Percentiles rank a stretch among this genome's conserved stretches.
Conservation (phyloP, 306 rosid genomes). For the Calophaca sinica region DNA sequence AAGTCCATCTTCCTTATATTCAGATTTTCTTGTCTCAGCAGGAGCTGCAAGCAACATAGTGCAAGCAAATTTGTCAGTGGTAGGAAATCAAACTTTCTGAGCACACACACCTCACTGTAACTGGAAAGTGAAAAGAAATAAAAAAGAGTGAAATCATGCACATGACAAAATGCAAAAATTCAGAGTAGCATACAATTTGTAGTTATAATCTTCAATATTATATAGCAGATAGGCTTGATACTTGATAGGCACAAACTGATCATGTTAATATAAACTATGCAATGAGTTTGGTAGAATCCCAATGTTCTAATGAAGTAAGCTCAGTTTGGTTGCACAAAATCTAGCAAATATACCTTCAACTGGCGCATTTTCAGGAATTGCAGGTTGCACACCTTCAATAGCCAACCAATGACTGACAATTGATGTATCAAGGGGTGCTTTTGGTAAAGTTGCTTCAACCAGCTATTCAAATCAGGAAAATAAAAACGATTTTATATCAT, state of each 20-base stretch:
- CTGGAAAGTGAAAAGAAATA: neutral
- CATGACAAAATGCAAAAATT: conserved; percentile 12
- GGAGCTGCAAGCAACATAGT: conserved; percentile 57
- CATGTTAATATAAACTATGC: neutral
- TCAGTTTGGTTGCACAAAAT: conserved; percentile 33
- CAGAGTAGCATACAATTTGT: conserved; percentile 20
- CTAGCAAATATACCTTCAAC: conserved; percentile 63
- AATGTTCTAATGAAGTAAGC: conserved; percentile 26
- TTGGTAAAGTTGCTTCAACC: conserved; percentile 75
- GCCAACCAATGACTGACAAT: conserved; percentile 83
- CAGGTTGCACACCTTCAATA: conserved; percentile 95
- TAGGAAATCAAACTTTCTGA: conserved; percentile 35
- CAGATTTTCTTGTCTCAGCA: conserved; percentile 68
- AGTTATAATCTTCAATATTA: conserved; percentile 13
- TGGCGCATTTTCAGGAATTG: conserved; percentile 80
- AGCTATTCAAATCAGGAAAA: conserved; percentile 58
- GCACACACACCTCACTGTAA: conserved; percentile 15
- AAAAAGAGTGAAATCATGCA: conserved; percentile 15
- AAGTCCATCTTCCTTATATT: conserved; percentile 79
- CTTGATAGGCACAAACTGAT: neutral
- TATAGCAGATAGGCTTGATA: conserved; percentile 12
- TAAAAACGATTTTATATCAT: conserved; percentile 15
- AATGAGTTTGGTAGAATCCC: neutral
- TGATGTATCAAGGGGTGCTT: conserved; percentile 82
- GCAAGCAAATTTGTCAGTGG: conserved; percentile 35